Evolutionary conservation across 1,139 yeast species (phyloP).

Genomic region (Yamadazyma trypodendri): DNA sequence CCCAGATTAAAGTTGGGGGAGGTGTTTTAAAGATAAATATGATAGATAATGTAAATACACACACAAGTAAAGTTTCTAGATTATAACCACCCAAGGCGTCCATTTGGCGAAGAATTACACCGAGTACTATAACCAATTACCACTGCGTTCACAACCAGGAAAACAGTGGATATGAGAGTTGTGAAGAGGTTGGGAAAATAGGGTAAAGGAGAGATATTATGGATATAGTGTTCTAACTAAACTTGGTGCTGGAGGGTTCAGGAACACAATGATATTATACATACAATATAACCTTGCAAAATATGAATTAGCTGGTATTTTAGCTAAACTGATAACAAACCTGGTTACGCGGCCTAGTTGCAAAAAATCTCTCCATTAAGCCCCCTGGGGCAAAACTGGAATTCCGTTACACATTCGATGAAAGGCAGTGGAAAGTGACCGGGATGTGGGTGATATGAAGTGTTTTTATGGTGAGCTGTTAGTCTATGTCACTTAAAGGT

Average conservation of each 20-base stretch:
- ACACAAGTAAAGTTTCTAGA: too few species aligned
- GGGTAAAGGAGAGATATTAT: background rate
- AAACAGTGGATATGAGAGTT: background rate
- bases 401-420: background rate
- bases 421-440: too few species aligned
- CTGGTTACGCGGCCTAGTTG: constrained; percentile 9
- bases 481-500: too few species aligned
- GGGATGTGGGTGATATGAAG: too few species aligned
- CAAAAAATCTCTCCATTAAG: background rate
- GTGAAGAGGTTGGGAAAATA: background rate
- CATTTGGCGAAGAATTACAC: background rate
- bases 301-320: background rate
- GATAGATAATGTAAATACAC: background rate
- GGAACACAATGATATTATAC: background rate
- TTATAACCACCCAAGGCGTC: too few species aligned
- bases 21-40: constrained; percentile 49
- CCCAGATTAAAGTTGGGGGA: constrained; percentile 90
- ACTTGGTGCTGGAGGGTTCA: background rate
- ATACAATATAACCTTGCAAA: background rate
- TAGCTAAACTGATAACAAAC: constrained; percentile 6
- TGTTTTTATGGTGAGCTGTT: too few species aligned
- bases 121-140: background rate
- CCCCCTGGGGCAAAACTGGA: background rate
- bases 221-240: too few species aligned
- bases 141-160: background rate